phyloP scores from a whole-genome alignment of 805 yeast genomes.

The Wickerhamiella vanderwaltii region DNA sequence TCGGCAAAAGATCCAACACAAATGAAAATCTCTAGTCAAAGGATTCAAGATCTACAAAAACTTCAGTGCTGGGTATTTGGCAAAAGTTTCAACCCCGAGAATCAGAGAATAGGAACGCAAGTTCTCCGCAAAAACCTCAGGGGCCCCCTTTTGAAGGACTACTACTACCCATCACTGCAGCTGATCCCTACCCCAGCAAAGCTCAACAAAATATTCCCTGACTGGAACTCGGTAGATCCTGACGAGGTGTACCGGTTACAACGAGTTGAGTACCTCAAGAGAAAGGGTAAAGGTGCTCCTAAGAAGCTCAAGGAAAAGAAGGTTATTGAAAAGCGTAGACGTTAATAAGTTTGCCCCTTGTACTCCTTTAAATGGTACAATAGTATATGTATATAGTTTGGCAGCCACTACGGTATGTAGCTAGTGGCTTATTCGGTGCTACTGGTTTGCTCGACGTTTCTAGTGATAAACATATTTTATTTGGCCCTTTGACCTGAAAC shows the following conservation, averaged over 20 bases:
- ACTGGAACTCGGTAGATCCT: constrained; percentile 21
- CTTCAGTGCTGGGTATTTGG: constrained; percentile 26
- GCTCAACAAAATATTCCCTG: constrained; percentile 17
- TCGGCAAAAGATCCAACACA: too few relatives aligned
- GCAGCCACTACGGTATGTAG: too few relatives aligned
- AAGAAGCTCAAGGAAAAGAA: constrained; percentile 24
- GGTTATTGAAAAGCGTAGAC: constrained; percentile 20
- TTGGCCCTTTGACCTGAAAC: too few relatives aligned
- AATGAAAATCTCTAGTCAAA: constrained; percentile 16
- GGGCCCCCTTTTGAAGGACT: constrained; percentile 26
- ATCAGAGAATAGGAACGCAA: constrained; percentile 26
- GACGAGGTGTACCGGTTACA: constrained; percentile 19
- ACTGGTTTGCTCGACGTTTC: too few relatives aligned
- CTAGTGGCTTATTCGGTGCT: too few relatives aligned
- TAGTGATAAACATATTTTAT: too few relatives aligned
- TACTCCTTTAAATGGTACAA: too few relatives aligned
- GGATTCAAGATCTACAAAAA: constrained; percentile 23
- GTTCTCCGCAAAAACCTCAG: constrained; percentile 26
- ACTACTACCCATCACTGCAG: constrained; percentile 25
- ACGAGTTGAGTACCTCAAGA: constrained; percentile 20
- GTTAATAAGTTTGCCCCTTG: too few relatives aligned
- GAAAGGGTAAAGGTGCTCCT: constrained; percentile 27
- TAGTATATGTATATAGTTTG: too few relatives aligned
- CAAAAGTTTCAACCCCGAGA: constrained; percentile 26
- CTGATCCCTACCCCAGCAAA: constrained; percentile 19